Percentiles rank a stretch among this genome's conserved stretches.
phyloP scores from a whole-genome alignment of 805 yeast species.

The Ogataea henricii region DNA sequence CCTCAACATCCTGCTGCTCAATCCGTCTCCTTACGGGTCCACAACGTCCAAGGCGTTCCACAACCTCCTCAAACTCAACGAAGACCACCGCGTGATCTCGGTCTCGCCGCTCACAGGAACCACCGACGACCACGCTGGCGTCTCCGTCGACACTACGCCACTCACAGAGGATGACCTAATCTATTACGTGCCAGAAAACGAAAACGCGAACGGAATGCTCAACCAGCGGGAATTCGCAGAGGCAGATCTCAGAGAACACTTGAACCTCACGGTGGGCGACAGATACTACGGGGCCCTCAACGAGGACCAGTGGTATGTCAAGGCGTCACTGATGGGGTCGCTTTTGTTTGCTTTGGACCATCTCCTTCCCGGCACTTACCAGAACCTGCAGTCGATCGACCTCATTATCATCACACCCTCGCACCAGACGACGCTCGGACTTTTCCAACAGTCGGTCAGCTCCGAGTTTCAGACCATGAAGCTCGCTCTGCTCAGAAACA shows the following conservation, averaged over 20 bases:
- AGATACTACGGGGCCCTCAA: constrained; percentile 21
- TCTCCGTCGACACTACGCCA: constrained; percentile 17
- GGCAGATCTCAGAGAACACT: constrained; percentile 9
- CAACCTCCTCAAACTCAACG: constrained; percentile 12
- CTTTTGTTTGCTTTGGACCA: constrained; percentile 45
- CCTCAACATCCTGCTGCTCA: constrained; percentile 25
- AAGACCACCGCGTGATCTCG: constrained; percentile 21
- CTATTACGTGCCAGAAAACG: constrained; percentile 7
- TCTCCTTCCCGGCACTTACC: constrained; percentile 42
- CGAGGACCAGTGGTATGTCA: constrained; percentile 46
- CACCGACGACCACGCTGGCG: constrained; percentile 2
- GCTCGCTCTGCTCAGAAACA: constrained; percentile 24
- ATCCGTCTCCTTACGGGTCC: constrained; percentile 27
- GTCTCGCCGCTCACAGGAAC: constrained; percentile 25
- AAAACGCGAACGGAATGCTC: constrained; percentile 3
- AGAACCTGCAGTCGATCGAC: constrained; percentile 41
- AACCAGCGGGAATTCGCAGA: constrained; percentile 3
- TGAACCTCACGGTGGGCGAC: constrained; percentile 19
- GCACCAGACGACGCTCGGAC: constrained; percentile 45
- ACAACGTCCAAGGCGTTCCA: constrained; percentile 24
- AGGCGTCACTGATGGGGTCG: constrained; percentile 47
- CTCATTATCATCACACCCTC: constrained; percentile 49
- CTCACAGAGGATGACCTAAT: constrained; percentile 15
- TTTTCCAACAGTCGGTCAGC: constrained; percentile 27
- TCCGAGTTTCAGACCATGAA: constrained; percentile 23